Base-by-base conservation (phyloP, 176 grass and related monocot species). In the Avena eriantha region DNA sequence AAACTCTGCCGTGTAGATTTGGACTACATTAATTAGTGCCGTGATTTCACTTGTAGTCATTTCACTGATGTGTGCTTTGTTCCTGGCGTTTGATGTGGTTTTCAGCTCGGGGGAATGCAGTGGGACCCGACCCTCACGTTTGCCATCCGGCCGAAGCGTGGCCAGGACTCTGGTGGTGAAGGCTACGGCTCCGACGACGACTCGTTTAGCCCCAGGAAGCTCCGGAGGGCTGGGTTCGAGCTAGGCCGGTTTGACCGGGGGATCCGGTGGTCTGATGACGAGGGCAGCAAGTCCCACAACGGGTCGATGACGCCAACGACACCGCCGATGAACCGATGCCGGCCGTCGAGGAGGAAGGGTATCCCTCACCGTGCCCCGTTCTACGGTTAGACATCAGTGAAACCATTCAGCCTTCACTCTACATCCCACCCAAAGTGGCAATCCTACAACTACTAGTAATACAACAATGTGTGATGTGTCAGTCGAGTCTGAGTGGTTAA, bases 281-380 rank as follows among this genome's bases (percentile, higher is more conserved):
- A 91, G 64, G 86, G 86, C 19, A 88, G 90, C 90, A 91, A 35
- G 82, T 91, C 54, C 18, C 84, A 85, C 63, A 58, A 53, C 24
- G 34, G 51, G 24, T 57, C 81, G 21, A 81, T 91, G 50, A 91
- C 86, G 60, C 86, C 90, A 3, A 84, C 77, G 10, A 91, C 86
- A 26, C 90, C 90, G 33, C 90, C 86, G 34, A 91, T 91, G 50
- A 91, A 26, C 90, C 90, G 86, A 46, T 91, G 90, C 78, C 77
- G 86, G 63, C 90, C 90, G 14, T 91, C 90, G 0, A 82, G 90
- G 86, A 85, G 90, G 90, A 91, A 91, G 86, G 90, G 90, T 64
- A 88, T 91, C 86, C 90, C 90, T 18, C 90, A 91, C 70, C 90
- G 90, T 8, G 77, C 90, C 54, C 90, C 90, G 0, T 91, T 91